Base-by-base conservation (phyloP, 1,284 basidiomycete species). In the Bondarzewia mesenterica region DNA sequence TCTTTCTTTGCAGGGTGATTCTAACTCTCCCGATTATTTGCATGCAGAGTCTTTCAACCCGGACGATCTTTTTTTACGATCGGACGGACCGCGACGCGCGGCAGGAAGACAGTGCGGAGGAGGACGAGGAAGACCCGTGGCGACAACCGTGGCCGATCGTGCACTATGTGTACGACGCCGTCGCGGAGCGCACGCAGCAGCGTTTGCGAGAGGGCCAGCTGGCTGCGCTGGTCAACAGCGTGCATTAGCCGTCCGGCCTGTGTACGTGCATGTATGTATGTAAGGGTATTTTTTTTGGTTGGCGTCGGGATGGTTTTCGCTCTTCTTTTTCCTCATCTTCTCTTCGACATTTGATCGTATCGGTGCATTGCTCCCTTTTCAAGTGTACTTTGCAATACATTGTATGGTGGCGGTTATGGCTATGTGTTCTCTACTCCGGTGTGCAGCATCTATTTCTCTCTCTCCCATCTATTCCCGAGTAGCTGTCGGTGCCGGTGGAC, bases 101-200 rank as follows among this genome's bases (percentile, higher is more conserved):
- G 29, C 54, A 63, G 40, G 51, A 57, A 50, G 58, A 59, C 25
- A 49, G 57, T 38, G 50, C 57, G 20, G 71, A 71, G 23, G 67
- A 67, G 32, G 71, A 72, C 42, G 70, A 66, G 25, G 70, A 71
- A 18, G 66, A 64, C 12, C 53, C 49, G 32, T 53, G 49, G 3
- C 43, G 50, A 26, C 56, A 50, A 25, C 52, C 37, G 47, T 61
- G 60, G 52, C 70, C 68, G n/a, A 73, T 75, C 2, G 71, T 77
- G 32, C 74, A 75, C n/a, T 90, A 80, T 63, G 84, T 82, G 21
- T 90, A 90, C 61, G 87, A 90, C 60, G 87, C 87, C 0, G 85
- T 81, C 1, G 86, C 85, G 15, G 88, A 90, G 63, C 75, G 84
- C 52, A 80, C 78, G 45, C 69, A 74, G 55, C 74, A 85, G 65